Base-by-base conservation (phyloP, 2,329 filamentous ascomycete genomes). In the Sporothrix variecibatus region DNA sequence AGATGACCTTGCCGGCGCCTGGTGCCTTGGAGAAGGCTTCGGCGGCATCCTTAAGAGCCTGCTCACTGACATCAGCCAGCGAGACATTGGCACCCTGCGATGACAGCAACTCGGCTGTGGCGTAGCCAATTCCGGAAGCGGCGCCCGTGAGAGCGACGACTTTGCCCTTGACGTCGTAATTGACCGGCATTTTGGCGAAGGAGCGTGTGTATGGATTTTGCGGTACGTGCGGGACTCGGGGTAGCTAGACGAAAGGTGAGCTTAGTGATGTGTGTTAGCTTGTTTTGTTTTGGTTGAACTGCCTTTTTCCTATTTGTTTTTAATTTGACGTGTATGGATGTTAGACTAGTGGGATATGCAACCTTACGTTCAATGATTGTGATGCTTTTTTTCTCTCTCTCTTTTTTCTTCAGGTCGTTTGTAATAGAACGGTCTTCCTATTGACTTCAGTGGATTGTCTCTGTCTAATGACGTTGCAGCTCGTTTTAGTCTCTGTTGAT, bases 131-230 rank as follows among this genome's bases (percentile, higher is more conserved):
- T 7, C 73, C 73, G 15, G 62, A 67, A 8, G 69, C 62, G 6
- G 26, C 73, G 11, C 73, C 70, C 1, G 73, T 75, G 71, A 75
- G 56, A 9, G 71, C 73, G 9, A 75, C 60, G 23, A 75, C 73
- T n/a, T 75, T 75, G 34, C 53, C 71, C 67, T 75, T 56, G 46
- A 75, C 53, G 38, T 56, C 56, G 62, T 72, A 68, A 8, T 53
- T 68, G 46, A 56, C 60, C 3, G 73, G 69, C 73, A 74, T 74
- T 26, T n/a, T 69, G n/a, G 12, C n/a, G 46, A 4, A n/a, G 17
- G 46, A n/a, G n/a, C 7, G 51, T 53, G 49, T 20, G n/a, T n/a
- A 23, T 38, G 23, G 26, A 28, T n/a, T 40, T 8, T 9, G 31
- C 9, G 31, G 58, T 64, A n/a, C 31, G 56, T 64, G 58, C 58